Percentiles rank a stretch among this genome's conserved stretches.
Evolutionary conservation across 371 early-diverging fungal genomes (phyloP).

Genomic region (Mucor mucedo): DNA sequence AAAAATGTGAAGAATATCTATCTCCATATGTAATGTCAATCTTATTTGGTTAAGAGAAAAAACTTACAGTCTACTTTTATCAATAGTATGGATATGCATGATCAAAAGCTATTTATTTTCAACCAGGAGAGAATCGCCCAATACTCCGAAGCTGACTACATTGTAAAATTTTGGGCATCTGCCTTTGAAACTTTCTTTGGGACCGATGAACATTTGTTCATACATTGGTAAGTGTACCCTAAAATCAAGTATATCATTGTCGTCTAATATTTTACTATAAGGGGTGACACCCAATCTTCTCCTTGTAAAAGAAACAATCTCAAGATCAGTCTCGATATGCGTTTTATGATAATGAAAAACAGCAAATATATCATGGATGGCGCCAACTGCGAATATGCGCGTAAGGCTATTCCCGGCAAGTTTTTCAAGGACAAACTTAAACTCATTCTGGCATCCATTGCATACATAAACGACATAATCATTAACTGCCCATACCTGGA

Average conservation of each 20-base stretch:
- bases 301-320: neutral
- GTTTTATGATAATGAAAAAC: slow-evolving; percentile 7
- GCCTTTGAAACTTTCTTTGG: slow-evolving; percentile 10
- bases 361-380: slow-evolving; percentile 5
- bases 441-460: neutral
- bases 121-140: neutral
- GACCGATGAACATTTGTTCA: neutral
- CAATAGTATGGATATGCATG: neutral
- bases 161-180: slow-evolving; percentile 11
- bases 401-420: neutral
- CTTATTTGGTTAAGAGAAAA: too few species aligned
- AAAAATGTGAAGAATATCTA: too few species aligned
- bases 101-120: neutral
- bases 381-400: slow-evolving; percentile 6
- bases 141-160: slow-evolving; percentile 13
- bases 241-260: too few species aligned
- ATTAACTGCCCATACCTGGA: neutral
- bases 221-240: slow-evolving; percentile 2
- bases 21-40: too few species aligned
- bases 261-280: too few species aligned
- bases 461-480: slow-evolving; percentile 3
- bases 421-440: slow-evolving; percentile 5
- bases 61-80: too few species aligned
- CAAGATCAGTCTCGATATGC: slow-evolving; percentile 3
- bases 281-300: neutral